Evolutionary conservation across 768 basidiomycete genomes (phyloP).

Genomic region (Roridomyces roridus): DNA sequence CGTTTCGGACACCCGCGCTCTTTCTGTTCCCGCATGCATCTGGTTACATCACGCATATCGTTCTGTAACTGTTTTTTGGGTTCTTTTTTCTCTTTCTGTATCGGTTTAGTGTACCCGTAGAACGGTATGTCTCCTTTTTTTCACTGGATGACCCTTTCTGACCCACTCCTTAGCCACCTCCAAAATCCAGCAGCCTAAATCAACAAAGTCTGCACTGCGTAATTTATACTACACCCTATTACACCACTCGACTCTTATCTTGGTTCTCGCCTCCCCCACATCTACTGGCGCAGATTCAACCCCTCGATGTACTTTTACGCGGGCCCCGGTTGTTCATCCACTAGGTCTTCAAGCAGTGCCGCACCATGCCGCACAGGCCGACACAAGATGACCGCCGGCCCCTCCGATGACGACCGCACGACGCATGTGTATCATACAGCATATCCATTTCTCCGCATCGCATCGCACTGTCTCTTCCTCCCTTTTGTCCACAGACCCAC

Average conservation of each 20-base stretch:
- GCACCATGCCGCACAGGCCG: neutral
- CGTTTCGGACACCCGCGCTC: slow-evolving; percentile 25
- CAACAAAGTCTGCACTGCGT: slow-evolving; percentile 2
- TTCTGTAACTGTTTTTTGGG: slow-evolving; percentile 20
- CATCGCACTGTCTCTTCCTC: slow-evolving; percentile 13
- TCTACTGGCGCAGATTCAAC: slow-evolving; percentile 5
- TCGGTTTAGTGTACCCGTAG: slow-evolving; percentile 20
- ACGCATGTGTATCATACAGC: slow-evolving; percentile 18
- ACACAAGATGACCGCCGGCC: neutral
- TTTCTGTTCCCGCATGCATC: neutral
- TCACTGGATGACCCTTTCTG: neutral
- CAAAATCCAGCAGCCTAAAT: slow-evolving; percentile 9
- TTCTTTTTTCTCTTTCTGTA: slow-evolving; percentile 8
- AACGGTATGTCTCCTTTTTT: neutral
- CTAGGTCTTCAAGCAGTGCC: neutral
- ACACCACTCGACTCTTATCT: slow-evolving; percentile 1
- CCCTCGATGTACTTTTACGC: neutral
- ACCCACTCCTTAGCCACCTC: neutral
- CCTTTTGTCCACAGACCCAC: neutral
- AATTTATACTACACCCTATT: slow-evolving; percentile 19
- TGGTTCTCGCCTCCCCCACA: slow-evolving; percentile 8
- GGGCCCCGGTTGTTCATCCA: neutral
- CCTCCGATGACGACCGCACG: slow-evolving; percentile 8
- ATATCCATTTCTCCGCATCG: slow-evolving; percentile 5
- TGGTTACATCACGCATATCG: slow-evolving; percentile 10